These are phyloP conservation scores for Nemania sp. DNA, from an alignment of 2,329 filamentous ascomycete species.

Conservation along the genomic window DNA sequence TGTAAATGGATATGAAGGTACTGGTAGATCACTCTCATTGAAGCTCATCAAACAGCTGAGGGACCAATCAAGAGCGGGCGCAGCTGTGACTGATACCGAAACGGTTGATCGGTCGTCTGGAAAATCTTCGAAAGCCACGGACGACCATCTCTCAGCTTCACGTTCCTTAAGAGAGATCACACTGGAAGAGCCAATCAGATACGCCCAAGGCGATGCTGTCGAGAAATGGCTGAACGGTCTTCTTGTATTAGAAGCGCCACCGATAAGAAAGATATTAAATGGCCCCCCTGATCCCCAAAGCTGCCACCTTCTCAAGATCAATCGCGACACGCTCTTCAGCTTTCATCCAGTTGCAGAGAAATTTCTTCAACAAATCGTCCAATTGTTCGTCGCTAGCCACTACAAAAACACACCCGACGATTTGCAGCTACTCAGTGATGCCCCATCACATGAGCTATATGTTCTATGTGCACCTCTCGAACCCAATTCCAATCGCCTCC, in stretches of 20 bases:
- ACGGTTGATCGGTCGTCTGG: constrained; percentile 80
- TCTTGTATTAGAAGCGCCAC: constrained; percentile 90
- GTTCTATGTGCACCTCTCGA: constrained; percentile 84
- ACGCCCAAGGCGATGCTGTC: constrained; percentile 85
- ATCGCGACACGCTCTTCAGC: constrained; percentile 95
- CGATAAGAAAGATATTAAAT: constrained; percentile 71
- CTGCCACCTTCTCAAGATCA: constrained; percentile 91
- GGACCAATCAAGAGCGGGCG: constrained; percentile 78
- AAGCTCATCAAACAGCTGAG: constrained; percentile 97
- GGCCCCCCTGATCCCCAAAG: constrained; percentile 89
- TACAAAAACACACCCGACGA: constrained; percentile 99
- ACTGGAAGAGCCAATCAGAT: constrained; percentile 90
- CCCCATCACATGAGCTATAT: constrained; percentile 93
- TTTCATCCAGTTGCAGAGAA: constrained; percentile 97
- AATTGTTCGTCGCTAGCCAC: constrained; percentile 91
- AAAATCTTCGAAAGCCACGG: constrained; percentile 64
- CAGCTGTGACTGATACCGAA: constrained; percentile 59
- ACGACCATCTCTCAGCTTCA: constrained; percentile 62
- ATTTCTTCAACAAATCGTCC: constrained; percentile 97
- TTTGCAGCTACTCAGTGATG: constrained; percentile 97
- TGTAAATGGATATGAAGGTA: constrained; percentile 98
- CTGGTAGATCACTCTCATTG: constrained; percentile 87
- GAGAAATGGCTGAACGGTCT: constrained; percentile 97
- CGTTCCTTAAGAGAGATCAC: constrained; percentile 90
- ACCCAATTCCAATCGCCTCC: constrained; percentile 74